phyloP scores from a whole-genome alignment of 2,329 filamentous ascomycete genomes.

The Fusarium sp. region DNA sequence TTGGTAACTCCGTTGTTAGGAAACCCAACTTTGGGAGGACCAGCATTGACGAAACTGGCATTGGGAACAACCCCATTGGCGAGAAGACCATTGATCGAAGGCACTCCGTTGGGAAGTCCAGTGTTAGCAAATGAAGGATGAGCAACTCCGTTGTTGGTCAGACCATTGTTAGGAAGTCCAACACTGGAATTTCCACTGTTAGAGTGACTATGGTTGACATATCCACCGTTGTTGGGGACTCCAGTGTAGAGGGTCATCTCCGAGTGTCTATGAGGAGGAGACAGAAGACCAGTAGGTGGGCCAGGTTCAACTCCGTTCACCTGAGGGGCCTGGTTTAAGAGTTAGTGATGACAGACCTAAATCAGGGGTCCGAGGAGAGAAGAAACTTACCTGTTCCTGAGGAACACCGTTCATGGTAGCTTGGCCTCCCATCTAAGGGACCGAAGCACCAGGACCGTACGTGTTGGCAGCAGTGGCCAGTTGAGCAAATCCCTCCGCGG shows the following conservation, averaged over 20 bases:
- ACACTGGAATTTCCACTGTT: not conserved
- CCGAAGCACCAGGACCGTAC: slow-evolving; percentile 6
- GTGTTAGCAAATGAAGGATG: not conserved
- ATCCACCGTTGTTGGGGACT: not conserved
- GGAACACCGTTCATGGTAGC: not conserved
- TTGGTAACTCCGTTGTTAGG: not conserved
- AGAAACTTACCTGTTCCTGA: slow-evolving; percentile 16
- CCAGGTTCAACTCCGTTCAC: not conserved
- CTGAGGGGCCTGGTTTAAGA: not conserved
- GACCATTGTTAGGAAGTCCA: not conserved
- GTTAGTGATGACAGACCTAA: slow-evolving; percentile 9
- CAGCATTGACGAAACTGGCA: not conserved
- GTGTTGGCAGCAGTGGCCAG: not conserved
- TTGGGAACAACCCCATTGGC: not conserved
- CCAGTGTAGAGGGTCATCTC: not conserved
- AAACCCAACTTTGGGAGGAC: not conserved
- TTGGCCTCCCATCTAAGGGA: slow-evolving; percentile 43
- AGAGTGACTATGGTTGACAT: not conserved
- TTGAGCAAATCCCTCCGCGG: not conserved
- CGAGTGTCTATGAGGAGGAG: slow-evolving; percentile 2
- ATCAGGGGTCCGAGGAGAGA: not conserved
- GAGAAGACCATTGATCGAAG: not conserved
- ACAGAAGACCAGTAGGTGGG: slow-evolving; percentile 3
- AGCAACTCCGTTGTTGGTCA: not conserved
- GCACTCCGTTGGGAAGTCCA: not conserved